Base-by-base conservation (phyloP, 225 moss, liverwort and hornwort genomes). In the Thuidium tamariscinum region DNA sequence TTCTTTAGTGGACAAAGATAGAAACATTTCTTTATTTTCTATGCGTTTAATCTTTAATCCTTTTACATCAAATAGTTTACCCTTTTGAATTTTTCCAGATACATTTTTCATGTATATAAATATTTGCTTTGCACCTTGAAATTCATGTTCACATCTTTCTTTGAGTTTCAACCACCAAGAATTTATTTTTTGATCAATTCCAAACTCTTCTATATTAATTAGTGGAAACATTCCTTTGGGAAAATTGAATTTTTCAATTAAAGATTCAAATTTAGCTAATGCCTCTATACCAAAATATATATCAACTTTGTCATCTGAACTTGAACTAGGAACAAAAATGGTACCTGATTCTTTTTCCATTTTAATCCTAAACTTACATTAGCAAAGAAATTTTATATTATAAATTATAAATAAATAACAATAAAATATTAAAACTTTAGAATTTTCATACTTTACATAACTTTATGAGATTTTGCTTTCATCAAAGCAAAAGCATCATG, bases 151-250 rank as follows among this genome's bases (percentile, higher is more conserved):
- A 57, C 15, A 83, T 79, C 48, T 83, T 48, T 54, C 81, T 15
- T 83, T 86, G 7, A 83, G 72, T 49, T 85, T 88, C 22, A 91
- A 85, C 88, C 88, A 91, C 88, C 88, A 91, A 41, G 56, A 36
- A 57, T 63, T 85, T 42, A 39, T 79, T 12, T 77, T 79, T 78
- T 36, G 77, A 60, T 88, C 79, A 69, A 88, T 30, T 55, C 91
- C 65, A 83, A 88, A 91, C 57, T 91, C 91, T 70, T 91, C 86
- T 42, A 89, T 29, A 71, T 76, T 75, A 3, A 54, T 39, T n/a
- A 89, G 7, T 55, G 86, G 85, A 86, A 91, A 89, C 8, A 86
- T 70, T 65, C 83, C 82, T 80, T 82, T 79, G 8, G 88, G 84
- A 41, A 89, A 57, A 48, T 68, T 69, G 44, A 83, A 91, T 7